A percentile compares a stretch with the other conserved stretches of the same genome.
Evolutionary conservation across 2,329 filamentous ascomycete genomes (phyloP).

Genomic region (Beauveria brongniartii): DNA sequence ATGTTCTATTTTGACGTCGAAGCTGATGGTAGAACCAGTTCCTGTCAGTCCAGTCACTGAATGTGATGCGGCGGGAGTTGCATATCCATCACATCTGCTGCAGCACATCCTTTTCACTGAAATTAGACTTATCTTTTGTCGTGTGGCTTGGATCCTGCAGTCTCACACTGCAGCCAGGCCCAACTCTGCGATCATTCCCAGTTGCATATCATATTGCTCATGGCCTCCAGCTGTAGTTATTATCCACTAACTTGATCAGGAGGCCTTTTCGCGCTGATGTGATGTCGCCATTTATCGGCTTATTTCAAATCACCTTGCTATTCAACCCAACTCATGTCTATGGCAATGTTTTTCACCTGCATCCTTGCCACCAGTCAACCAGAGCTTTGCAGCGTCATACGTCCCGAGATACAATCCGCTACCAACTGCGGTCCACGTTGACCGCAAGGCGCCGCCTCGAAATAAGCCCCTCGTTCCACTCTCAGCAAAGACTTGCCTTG

Average conservation of each 20-base stretch:
- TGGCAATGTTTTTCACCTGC: background rate
- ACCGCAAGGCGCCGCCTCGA: slow-evolving; percentile 64
- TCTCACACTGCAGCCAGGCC: background rate
- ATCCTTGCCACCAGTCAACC: slow-evolving; percentile 34
- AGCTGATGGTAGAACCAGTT: background rate
- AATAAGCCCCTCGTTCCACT: slow-evolving; percentile 69
- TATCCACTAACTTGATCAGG: background rate
- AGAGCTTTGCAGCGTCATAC: slow-evolving; percentile 72
- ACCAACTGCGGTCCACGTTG: slow-evolving; percentile 73
- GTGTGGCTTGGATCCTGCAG: slow-evolving; percentile 1
- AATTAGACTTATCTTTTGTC: too few species aligned
- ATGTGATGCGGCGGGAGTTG: background rate
- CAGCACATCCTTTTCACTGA: background rate
- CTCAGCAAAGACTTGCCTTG: slow-evolving; percentile 55
- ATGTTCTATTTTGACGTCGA: background rate
- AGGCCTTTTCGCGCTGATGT: background rate
- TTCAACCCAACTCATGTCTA: background rate
- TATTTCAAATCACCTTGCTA: background rate
- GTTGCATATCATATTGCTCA: background rate
- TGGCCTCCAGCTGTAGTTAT: background rate
- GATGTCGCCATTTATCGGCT: background rate
- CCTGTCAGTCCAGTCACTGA: background rate
- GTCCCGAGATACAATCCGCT: slow-evolving; percentile 78
- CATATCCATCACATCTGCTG: background rate
- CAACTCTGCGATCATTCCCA: background rate